Percentiles rank a stretch among this genome's conserved stretches.
Conservation (phyloP, 495 filamentous ascomycete species). For the Penicillium soppii region DNA sequence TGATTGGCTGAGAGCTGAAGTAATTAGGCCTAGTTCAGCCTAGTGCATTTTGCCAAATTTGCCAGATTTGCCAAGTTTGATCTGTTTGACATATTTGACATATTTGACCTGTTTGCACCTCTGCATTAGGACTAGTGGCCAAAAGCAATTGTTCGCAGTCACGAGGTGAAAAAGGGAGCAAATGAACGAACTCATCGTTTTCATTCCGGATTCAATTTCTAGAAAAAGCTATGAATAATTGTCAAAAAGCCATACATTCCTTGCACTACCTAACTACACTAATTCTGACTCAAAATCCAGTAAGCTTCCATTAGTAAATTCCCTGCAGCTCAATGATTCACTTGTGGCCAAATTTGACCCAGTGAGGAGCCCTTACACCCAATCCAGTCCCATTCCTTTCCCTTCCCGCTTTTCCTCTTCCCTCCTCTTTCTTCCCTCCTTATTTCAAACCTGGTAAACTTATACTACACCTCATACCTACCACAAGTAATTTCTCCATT, state of each 20-base stretch:
- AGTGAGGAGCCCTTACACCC: conserved; percentile 10
- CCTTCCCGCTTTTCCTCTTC: conserved; percentile 22
- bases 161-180: background rate
- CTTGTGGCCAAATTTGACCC: conserved; percentile 9
- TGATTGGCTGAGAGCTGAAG: background rate
- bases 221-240: too few species aligned
- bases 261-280: too few species aligned
- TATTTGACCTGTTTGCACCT: conserved; percentile 11
- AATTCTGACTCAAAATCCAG: background rate
- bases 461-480: background rate
- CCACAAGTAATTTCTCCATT: background rate
- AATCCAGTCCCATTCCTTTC: conserved; percentile 17
- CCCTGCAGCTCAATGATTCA: conserved; percentile 12
- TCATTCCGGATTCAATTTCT: too few species aligned
- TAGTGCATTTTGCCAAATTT: background rate
- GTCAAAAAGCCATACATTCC: too few species aligned
- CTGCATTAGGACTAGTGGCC: conserved; percentile 9
- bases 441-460: too few species aligned
- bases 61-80: too few species aligned
- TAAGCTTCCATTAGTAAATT: conserved; percentile 1
- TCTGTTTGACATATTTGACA: background rate
- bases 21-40: background rate
- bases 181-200: too few species aligned
- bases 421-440: conserved; percentile 18
- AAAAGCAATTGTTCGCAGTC: conserved; percentile 5